phyloP scores from a whole-genome alignment of 2,329 filamentous ascomycete genomes.

The Cercospora canescens region DNA sequence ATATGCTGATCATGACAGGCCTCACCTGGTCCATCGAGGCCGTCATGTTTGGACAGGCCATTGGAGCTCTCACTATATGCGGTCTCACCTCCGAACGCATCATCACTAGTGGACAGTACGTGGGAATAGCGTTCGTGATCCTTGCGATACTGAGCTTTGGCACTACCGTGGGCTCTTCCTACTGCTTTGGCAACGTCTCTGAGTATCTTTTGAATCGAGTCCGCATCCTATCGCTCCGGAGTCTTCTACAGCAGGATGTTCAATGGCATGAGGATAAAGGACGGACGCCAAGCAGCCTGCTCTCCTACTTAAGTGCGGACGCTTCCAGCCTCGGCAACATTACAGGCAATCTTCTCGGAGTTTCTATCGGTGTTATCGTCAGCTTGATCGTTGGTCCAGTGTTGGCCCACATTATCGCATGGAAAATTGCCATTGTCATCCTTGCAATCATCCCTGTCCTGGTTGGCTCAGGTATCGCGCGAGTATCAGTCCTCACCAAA shows the following conservation, averaged over 20 bases:
- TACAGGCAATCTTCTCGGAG: constrained; percentile 69
- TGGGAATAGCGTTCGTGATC: constrained; percentile 60
- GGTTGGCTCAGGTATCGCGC: constrained; percentile 68
- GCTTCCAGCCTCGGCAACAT: constrained; percentile 66
- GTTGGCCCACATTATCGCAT: constrained; percentile 68
- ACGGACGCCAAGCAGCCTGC: constrained; percentile 60
- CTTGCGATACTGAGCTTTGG: constrained; percentile 60
- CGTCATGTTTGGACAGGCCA: constrained; percentile 60
- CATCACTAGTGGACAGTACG: constrained; percentile 57
- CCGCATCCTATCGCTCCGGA: constrained; percentile 63
- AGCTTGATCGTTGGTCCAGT: constrained; percentile 69
- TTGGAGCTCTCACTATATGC: constrained; percentile 57
- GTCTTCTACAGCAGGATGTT: constrained; percentile 65
- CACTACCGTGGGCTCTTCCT: constrained; percentile 62
- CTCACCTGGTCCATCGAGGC: constrained; percentile 41
- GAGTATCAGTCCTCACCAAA: constrained; percentile 60
- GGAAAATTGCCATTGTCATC: constrained; percentile 74
- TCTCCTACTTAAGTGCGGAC: constrained; percentile 70
- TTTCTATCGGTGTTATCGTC: constrained; percentile 64
- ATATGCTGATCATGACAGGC: not conserved
- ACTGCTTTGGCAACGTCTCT: constrained; percentile 58
- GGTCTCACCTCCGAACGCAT: constrained; percentile 48
- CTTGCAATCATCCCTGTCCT: constrained; percentile 61
- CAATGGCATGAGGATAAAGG: constrained; percentile 69
- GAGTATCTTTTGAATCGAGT: constrained; percentile 66